These are phyloP conservation scores for Penicillium psychrosexuale DNA, from an alignment of 2,329 filamentous ascomycete genomes.

Conservation along the genomic window DNA sequence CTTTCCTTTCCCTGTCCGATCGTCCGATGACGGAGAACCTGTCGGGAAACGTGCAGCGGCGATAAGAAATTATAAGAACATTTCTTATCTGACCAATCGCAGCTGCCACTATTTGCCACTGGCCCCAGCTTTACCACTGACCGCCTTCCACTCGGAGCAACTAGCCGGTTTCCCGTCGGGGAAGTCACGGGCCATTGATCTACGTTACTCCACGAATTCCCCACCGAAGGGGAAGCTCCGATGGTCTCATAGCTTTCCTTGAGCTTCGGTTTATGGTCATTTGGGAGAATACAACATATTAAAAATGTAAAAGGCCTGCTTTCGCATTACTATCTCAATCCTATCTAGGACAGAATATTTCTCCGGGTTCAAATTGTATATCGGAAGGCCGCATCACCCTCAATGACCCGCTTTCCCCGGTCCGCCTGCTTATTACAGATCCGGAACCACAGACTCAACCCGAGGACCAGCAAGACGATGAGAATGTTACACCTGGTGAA, in stretches of 20 bases:
- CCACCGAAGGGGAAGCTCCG: not conserved
- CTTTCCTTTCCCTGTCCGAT: constrained; percentile 3
- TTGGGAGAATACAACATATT: not conserved
- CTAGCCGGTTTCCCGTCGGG: constrained; percentile 17
- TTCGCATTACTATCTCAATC: not conserved
- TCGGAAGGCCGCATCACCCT: constrained; percentile 36
- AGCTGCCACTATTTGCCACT: not conserved
- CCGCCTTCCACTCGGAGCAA: not conserved
- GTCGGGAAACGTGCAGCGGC: constrained; percentile 1
- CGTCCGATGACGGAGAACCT: constrained; percentile 6
- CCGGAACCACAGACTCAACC: constrained; percentile 33
- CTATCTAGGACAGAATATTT: not conserved
- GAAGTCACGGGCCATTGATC: constrained; percentile 7
- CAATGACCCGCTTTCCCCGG: constrained; percentile 34
- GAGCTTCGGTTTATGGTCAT: not conserved
- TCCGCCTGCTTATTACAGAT: constrained; percentile 35
- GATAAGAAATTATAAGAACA: constrained; percentile 2
- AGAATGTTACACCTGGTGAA: constrained; percentile 33
- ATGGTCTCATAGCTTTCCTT: not conserved
- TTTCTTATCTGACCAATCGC: not conserved
- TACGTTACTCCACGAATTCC: constrained; percentile 1
- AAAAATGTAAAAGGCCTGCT: not conserved
- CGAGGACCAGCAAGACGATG: constrained; percentile 30
- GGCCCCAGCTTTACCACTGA: not conserved
- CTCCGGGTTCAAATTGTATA: constrained; percentile 32